These are phyloP conservation scores for Camellia oleifera DNA, from an alignment of 179 eudicot species.

Conservation along the genomic window DNA sequence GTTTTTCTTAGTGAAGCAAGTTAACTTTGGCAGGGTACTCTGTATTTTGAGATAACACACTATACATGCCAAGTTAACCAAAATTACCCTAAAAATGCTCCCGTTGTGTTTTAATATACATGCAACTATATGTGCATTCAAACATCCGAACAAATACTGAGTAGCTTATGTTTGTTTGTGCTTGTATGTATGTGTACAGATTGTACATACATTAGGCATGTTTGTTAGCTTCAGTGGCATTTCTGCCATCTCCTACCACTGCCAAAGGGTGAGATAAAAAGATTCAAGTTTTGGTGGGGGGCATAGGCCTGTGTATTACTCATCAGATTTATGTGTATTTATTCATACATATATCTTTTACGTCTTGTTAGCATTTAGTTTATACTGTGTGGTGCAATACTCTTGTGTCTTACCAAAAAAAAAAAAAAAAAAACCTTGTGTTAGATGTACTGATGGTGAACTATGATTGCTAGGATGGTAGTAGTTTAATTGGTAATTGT, in stretches of 20 bases:
- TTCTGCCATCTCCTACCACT: too few species aligned
- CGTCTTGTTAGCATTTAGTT: not conserved
- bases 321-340: not conserved
- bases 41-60: not conserved
- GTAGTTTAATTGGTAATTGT: not conserved
- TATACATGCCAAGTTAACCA: not conserved
- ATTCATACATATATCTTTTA: not conserved
- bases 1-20: not conserved
- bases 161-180: too few species aligned
- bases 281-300: too few species aligned
- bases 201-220: too few species aligned
- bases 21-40: not conserved
- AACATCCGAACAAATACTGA: too few species aligned
- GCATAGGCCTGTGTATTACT: too few species aligned
- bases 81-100: not conserved
- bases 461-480: not conserved
- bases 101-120: not conserved
- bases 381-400: not conserved
- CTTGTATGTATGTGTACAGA: too few species aligned
- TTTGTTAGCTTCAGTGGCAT: too few species aligned
- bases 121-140: not conserved
- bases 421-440: too few species aligned
- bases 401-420: not conserved
- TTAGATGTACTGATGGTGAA: not conserved
- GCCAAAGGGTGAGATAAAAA: too few species aligned